Evolutionary conservation across 106 monocot species (phyloP).

Genomic region (Dendrobium chrysotoxum): DNA sequence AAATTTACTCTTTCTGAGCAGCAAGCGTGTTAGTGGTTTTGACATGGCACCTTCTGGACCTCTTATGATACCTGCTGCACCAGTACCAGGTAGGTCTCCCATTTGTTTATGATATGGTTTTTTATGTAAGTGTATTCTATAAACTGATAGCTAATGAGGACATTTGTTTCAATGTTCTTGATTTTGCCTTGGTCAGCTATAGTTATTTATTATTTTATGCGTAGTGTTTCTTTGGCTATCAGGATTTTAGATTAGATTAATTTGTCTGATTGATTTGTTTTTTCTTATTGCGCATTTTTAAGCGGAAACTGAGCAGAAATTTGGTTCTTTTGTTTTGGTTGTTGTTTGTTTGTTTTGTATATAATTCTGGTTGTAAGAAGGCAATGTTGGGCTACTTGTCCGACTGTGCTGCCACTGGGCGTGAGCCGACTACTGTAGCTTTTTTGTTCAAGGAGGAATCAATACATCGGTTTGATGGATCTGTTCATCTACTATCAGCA

Average conservation of each 20-base stretch:
- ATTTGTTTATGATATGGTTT: not conserved
- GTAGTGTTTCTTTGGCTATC: not conserved
- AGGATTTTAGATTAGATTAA: not conserved
- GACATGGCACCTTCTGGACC: slow-evolving; percentile 12
- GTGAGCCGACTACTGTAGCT: slow-evolving; percentile 75
- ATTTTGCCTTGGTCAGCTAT: not conserved
- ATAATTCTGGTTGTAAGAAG: slow-evolving; percentile 75
- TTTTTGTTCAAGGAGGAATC: slow-evolving; percentile 67
- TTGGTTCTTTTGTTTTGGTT: slow-evolving; percentile 10
- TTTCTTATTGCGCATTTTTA: slow-evolving; percentile 1
- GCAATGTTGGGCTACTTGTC: slow-evolving; percentile 77
- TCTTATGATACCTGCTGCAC: slow-evolving; percentile 5
- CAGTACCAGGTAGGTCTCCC: not conserved
- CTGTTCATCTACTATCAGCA: slow-evolving; percentile 56
- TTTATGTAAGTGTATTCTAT: not conserved
- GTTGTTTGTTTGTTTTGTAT: slow-evolving; percentile 50
- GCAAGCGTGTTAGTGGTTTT: slow-evolving; percentile 9
- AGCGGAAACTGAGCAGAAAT: slow-evolving; percentile 8
- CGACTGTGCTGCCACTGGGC: slow-evolving; percentile 85
- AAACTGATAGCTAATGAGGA: not conserved
- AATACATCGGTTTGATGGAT: slow-evolving; percentile 76
- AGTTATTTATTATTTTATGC: not conserved
- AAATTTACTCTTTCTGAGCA: not conserved
- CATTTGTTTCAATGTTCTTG: not conserved
- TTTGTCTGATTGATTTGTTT: not conserved